phyloP scores from a whole-genome alignment of 106 monocot genomes.

The Vanilla planifolia region DNA sequence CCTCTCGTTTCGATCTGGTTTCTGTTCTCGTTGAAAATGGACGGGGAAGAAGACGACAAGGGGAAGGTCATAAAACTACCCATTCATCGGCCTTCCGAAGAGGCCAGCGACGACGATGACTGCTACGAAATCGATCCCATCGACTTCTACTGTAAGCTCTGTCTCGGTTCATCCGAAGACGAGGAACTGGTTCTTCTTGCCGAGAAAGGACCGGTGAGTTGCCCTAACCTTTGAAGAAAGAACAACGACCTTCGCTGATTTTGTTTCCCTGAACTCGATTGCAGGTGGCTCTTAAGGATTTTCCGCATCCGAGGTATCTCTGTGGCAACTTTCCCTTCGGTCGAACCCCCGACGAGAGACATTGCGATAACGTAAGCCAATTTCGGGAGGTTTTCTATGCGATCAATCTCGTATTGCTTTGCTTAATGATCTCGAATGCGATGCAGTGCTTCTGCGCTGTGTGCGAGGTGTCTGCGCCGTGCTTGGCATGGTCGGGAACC shows the following conservation, averaged over 20 bases:
- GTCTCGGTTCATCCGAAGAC: not conserved
- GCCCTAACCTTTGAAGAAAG: not conserved
- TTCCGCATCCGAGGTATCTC: constrained; percentile 48
- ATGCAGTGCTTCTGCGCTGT: constrained; percentile 43
- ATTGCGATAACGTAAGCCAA: constrained; percentile 27
- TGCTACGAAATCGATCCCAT: constrained; percentile 10
- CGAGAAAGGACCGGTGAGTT: constrained; percentile 1
- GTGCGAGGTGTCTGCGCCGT: constrained; percentile 39
- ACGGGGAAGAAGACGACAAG: constrained; percentile 8
- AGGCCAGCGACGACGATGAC: constrained; percentile 3
- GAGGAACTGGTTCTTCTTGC: not conserved
- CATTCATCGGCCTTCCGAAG: not conserved
- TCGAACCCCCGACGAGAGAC: constrained; percentile 21
- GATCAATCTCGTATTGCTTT: no score
- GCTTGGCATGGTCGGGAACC: constrained; percentile 20
- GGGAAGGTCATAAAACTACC: not conserved
- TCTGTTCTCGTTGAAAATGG: constrained; percentile 1
- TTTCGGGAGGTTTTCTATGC: no score
- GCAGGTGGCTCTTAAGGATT: constrained; percentile 43
- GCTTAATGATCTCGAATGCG: no score
- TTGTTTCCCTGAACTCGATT: not conserved
- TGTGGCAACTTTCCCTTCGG: constrained; percentile 38
- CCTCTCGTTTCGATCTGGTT: no score
- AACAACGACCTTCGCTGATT: not conserved
- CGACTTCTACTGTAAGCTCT: not conserved